A percentile compares a stretch with the other conserved stretches of the same genome.
phyloP scores from a whole-genome alignment of 1,139 yeast species.

The Scheffersomyces stambukii region DNA sequence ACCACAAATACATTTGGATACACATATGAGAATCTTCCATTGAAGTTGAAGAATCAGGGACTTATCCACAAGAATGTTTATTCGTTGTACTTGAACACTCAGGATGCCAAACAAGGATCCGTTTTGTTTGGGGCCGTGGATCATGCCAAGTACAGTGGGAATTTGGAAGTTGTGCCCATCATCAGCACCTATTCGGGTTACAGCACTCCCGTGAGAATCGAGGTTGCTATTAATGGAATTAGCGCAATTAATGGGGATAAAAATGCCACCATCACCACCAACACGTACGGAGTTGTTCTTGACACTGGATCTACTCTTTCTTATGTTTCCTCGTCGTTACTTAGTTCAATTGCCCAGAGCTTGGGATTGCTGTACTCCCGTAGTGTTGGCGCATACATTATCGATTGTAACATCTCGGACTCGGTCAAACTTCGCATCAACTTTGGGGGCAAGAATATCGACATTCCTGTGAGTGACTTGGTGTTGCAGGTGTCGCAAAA shows the following conservation, averaged over 20 bases:
- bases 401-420: slow-evolving; percentile 13
- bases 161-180: slow-evolving; percentile 10
- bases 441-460: slow-evolving; percentile 32
- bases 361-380: slow-evolving; percentile 22
- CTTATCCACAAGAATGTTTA: slow-evolving; percentile 48
- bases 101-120: slow-evolving; percentile 24
- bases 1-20: slow-evolving; percentile 20
- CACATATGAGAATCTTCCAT: slow-evolving; percentile 29
- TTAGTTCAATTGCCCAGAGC: slow-evolving; percentile 22
- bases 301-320: slow-evolving; percentile 44
- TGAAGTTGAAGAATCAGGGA: slow-evolving; percentile 35
- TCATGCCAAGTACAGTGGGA: slow-evolving; percentile 41
- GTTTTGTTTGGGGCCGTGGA: slow-evolving; percentile 25
- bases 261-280: slow-evolving; percentile 12
- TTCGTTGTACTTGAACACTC: slow-evolving; percentile 46
- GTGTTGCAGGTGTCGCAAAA: slow-evolving; percentile 11
- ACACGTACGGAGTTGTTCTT: slow-evolving; percentile 28
- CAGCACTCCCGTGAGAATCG: slow-evolving; percentile 9
- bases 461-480: slow-evolving; percentile 33
- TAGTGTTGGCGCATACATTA: slow-evolving; percentile 20
- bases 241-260: slow-evolving; percentile 3
- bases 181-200: slow-evolving; percentile 6
- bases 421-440: slow-evolving; percentile 19
- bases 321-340: slow-evolving; percentile 25
- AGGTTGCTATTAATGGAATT: slow-evolving; percentile 16